phyloP scores from a whole-genome alignment of 768 basidiomycete genomes.

The Amanita rubescens region DNA sequence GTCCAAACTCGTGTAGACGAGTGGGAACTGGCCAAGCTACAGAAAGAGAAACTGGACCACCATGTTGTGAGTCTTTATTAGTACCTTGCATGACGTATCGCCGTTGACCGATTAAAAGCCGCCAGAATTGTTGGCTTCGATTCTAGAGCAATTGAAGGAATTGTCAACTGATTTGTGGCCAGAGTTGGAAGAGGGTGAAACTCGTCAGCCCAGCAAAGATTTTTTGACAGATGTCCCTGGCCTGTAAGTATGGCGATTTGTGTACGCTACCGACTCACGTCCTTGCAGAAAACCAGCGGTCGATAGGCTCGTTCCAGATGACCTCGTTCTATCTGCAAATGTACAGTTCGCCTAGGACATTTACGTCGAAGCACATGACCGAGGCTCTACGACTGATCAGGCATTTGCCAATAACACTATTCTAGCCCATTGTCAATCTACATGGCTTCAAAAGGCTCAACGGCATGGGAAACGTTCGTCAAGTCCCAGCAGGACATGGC shows the following conservation, averaged over 20 bases:
- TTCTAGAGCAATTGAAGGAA: constrained; percentile 47
- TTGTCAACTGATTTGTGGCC: constrained; percentile 51
- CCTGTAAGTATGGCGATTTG: constrained; percentile 41
- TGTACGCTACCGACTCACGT: background rate
- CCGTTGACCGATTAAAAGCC: constrained; percentile 36
- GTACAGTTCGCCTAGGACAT: constrained; percentile 48
- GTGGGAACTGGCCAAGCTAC: constrained; percentile 56
- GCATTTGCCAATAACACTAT: constrained; percentile 42
- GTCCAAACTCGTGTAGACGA: constrained; percentile 39
- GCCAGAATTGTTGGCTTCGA: constrained; percentile 53
- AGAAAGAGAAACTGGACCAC: constrained; percentile 52
- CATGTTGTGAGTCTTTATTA: constrained; percentile 50
- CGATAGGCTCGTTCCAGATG: constrained; percentile 41
- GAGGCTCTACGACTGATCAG: constrained; percentile 60
- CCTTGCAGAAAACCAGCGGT: constrained; percentile 30
- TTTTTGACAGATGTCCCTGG: constrained; percentile 41
- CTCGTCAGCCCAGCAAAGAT: constrained; percentile 10
- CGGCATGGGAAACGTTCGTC: constrained; percentile 67
- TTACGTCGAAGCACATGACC: constrained; percentile 48
- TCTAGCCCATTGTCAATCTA: constrained; percentile 68
- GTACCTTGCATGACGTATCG: constrained; percentile 12
- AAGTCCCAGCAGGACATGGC: constrained; percentile 42
- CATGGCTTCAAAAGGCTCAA: constrained; percentile 62
- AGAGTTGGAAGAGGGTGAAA: constrained; percentile 9
- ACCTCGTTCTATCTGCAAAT: constrained; percentile 41